Evolutionary conservation across 2,329 filamentous ascomycete species (phyloP).

Genomic region (Fusarium sp.): DNA sequence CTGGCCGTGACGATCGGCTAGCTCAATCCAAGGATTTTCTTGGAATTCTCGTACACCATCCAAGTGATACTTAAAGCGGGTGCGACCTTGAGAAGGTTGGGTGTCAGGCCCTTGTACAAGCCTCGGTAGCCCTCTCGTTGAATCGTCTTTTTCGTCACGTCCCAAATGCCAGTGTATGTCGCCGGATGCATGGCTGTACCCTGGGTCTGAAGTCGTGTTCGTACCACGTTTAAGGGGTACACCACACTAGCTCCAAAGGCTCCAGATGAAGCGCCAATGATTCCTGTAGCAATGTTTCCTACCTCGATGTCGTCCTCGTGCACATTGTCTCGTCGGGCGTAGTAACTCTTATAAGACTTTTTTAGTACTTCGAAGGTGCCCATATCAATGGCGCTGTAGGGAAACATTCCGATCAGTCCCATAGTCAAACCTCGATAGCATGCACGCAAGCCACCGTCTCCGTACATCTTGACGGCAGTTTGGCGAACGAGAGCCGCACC

Average conservation of each 20-base stretch:
- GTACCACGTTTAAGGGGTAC: constrained; percentile 92
- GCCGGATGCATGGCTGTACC: constrained; percentile 91
- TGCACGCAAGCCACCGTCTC: constrained; percentile 75
- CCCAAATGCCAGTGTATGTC: constrained; percentile 90
- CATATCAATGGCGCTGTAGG: constrained; percentile 96
- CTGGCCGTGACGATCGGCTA: constrained; percentile 44
- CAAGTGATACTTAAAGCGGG: constrained; percentile 96
- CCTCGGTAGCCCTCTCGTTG: constrained; percentile 85
- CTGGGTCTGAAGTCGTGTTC: constrained; percentile 92
- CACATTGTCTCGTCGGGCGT: constrained; percentile 75
- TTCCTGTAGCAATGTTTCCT: constrained; percentile 84
- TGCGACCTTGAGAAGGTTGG: constrained; percentile 95
- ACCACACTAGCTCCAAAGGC: constrained; percentile 94
- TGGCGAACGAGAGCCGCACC: constrained; percentile 85
- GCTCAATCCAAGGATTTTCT: constrained; percentile 72
- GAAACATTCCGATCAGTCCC: constrained; percentile 96
- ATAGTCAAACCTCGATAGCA: constrained; percentile 95
- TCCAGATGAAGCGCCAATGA: constrained; percentile 90
- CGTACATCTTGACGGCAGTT: constrained; percentile 89
- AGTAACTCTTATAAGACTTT: constrained; percentile 74
- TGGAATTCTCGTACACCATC: constrained; percentile 92
- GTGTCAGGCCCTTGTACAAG: constrained; percentile 93
- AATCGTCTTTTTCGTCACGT: constrained; percentile 87
- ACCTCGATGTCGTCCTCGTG: constrained; percentile 87
- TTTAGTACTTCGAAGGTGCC: constrained; percentile 96